Evolutionary conservation across 306 rosid genomes (phyloP).

Genomic region (Cucurbita argyrosperma): DNA sequence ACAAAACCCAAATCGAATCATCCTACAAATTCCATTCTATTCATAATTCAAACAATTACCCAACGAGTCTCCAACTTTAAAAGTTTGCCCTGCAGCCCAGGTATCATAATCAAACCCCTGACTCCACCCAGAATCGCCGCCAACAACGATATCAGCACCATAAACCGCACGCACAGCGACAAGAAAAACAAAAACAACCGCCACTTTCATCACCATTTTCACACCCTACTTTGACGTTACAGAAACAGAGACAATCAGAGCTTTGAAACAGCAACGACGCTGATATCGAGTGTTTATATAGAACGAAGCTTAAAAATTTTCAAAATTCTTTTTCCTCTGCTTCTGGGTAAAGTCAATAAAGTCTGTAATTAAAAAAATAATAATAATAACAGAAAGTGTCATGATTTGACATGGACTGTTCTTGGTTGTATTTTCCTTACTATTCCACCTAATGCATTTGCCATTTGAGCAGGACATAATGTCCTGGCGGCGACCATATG

Average conservation of each 20-base stretch:
- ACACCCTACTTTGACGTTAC: neutral
- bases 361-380: too few relatives aligned
- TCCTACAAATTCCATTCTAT: neutral
- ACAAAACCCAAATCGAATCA: neutral
- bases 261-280: neutral
- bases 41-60: slow-evolving; percentile 12
- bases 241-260: neutral
- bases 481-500: too few relatives aligned
- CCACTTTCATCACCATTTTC: slow-evolving; percentile 27
- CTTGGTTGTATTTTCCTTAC: too few relatives aligned
- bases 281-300: neutral
- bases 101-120: neutral
- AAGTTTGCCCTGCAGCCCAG: slow-evolving; percentile 38
- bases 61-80: slow-evolving; percentile 45
- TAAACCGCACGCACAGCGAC: slow-evolving; percentile 26
- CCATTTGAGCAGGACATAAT: too few relatives aligned
- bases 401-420: too few relatives aligned
- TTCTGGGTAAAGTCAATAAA: too few relatives aligned
- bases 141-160: slow-evolving; percentile 34
- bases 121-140: slow-evolving; percentile 28
- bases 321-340: too few relatives aligned
- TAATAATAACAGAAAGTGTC: too few relatives aligned
- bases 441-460: too few relatives aligned
- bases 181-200: slow-evolving; percentile 20
- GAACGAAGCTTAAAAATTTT: neutral